phyloP scores from a whole-genome alignment of 164 flowering plant genomes.

The Dillenia turbinata region DNA sequence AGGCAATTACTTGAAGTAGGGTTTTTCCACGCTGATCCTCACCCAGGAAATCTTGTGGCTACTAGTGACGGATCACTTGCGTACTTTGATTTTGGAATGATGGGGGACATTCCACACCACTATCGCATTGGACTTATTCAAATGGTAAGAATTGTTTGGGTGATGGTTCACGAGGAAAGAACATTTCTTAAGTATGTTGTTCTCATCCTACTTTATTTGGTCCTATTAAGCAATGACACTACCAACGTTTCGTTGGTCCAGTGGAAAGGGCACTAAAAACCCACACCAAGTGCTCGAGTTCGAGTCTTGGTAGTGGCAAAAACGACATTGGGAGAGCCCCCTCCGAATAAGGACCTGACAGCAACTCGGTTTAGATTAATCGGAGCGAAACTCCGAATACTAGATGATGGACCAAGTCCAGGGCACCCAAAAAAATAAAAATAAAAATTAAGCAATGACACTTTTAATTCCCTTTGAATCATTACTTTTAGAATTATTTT shows the following conservation, averaged over 20 bases:
- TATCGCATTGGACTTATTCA: slow-evolving; percentile 90
- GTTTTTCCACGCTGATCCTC: slow-evolving; percentile 99
- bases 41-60: slow-evolving; percentile 96
- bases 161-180: neutral
- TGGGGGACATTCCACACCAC: slow-evolving; percentile 98
- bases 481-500: no score
- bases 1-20: slow-evolving; percentile 96
- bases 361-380: neutral
- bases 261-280: no score
- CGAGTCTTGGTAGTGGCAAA: no score
- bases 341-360: no score
- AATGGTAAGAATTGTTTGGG: slow-evolving; percentile 51
- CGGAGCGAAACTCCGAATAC: no score
- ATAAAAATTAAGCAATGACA: no score
- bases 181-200: neutral
- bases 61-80: slow-evolving; percentile 71
- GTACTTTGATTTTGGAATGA: slow-evolving; percentile 99
- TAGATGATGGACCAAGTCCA: no score
- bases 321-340: no score
- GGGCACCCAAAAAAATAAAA: no score
- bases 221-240: no score
- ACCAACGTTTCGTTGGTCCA: neutral
- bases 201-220: neutral
- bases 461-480: no score
- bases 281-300: no score